A percentile compares a stretch with the other conserved stretches of the same genome.
phyloP scores from a whole-genome alignment of 2,329 filamentous ascomycete species.

The Claviceps purpurea region DNA sequence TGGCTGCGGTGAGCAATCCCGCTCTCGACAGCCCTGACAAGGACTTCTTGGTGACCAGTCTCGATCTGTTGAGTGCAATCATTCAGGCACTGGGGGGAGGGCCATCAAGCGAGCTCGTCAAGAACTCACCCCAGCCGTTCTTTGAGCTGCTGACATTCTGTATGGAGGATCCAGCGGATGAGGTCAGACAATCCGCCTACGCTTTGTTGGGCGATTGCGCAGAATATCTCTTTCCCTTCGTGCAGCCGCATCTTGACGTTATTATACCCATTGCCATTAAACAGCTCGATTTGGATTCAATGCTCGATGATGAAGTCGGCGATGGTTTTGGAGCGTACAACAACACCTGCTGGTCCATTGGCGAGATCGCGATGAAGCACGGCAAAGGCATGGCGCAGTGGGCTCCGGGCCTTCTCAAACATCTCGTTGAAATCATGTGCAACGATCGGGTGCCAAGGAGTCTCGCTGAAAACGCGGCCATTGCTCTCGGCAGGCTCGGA shows the following conservation, averaged over 20 bases:
- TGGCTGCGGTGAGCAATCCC: conserved; percentile 55
- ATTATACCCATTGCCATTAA: conserved; percentile 73
- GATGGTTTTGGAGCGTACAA: conserved; percentile 86
- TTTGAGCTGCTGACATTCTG: conserved; percentile 86
- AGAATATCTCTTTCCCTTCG: conserved; percentile 75
- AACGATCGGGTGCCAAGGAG: conserved; percentile 77
- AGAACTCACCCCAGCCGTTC: conserved; percentile 63
- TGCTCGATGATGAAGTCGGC: conserved; percentile 69
- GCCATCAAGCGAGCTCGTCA: conserved; percentile 65
- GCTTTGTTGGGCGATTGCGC: conserved; percentile 89
- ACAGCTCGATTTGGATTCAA: conserved; percentile 70
- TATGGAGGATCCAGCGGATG: conserved; percentile 81
- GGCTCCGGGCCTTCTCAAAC: conserved; percentile 61
- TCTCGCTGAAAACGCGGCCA: conserved; percentile 85
- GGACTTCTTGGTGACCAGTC: conserved; percentile 89
- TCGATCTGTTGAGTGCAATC: conserved; percentile 85
- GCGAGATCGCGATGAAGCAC: conserved; percentile 78
- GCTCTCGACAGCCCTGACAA: conserved; percentile 74
- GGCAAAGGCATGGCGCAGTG: conserved; percentile 64
- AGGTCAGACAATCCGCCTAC: conserved; percentile 92
- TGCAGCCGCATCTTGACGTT: conserved; percentile 58
- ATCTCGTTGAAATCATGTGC: conserved; percentile 69
- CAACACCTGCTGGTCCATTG: conserved; percentile 94
- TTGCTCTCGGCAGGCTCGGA: conserved; percentile 79
- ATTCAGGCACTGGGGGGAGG: conserved; percentile 72